Base-by-base conservation (phyloP, 2,329 filamentous ascomycete species). In the Cladosporium phlei region DNA sequence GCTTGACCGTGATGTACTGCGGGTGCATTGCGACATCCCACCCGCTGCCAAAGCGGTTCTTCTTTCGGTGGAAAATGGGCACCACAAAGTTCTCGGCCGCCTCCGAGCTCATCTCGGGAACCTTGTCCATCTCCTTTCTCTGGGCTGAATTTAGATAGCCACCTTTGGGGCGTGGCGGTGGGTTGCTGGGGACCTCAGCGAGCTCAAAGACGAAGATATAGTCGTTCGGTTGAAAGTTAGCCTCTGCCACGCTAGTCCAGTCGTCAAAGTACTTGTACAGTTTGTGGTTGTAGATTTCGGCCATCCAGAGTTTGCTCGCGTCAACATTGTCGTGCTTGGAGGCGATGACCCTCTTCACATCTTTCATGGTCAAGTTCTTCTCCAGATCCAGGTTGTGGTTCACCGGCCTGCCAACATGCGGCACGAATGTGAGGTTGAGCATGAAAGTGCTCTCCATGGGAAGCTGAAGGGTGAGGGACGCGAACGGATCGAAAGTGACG, bases 401-500 rank as follows among this genome's bases (percentile, higher is more conserved):
- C 42, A 91, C 75, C 0, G 88, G 86, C 2, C 71, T 69, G 46
- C 86, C 82, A 49, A 84, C 80, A 2, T 93, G 70, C 2, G 90
- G 89, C 50, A 87, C 84, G 63, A 86, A 96, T 46, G 79, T 83
- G 55, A 97, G 72, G 1, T 77, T 75, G 54, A 85, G 84, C 49
- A 73, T 76, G 85, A 88, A 95, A 34, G 88, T 77, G 54, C 85
- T 89, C 64, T 93, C 85, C 46, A 95, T 80, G 0, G 93, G 93
- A 25, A 98, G 72, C 48, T 94, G 93, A 19, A 98, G 72, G 0
- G 93, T 96, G 49, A 98, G 71, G 55, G 94, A 93, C 66, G 89
- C 96, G 74, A 95, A 98, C 0, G 93, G 93, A 64, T 98, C 93
- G 61, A 98, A 98, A 0, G 93, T 97, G 59, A 98, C 95, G 77